Evolutionary conservation across 2,329 filamentous ascomycete species (phyloP).

Genomic region (Scedosporium boydii): DNA sequence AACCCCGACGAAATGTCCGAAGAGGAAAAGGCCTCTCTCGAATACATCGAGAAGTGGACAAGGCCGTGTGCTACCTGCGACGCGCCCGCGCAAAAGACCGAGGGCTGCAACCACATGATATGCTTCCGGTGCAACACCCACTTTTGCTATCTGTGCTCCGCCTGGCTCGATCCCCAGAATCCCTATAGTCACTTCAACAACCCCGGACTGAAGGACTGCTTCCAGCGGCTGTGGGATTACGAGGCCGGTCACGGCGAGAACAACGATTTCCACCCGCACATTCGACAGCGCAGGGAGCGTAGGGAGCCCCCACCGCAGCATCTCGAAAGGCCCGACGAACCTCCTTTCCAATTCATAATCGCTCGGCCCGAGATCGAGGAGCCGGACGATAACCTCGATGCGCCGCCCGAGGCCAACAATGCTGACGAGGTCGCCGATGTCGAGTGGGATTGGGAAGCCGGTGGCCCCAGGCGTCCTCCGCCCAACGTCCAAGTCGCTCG

Average conservation of each 20-base stretch:
- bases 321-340: slow-evolving; percentile 10
- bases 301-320: slow-evolving; percentile 11
- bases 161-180: slow-evolving; percentile 73
- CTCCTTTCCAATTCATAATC: slow-evolving; percentile 8
- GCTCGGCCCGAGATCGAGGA: slow-evolving; percentile 22
- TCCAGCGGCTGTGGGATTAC: slow-evolving; percentile 81
- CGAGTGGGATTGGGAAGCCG: neutral
- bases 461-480: neutral
- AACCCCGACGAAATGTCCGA: slow-evolving; percentile 62
- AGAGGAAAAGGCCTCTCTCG: slow-evolving; percentile 78
- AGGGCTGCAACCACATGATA: slow-evolving; percentile 95
- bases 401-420: slow-evolving; percentile 13
- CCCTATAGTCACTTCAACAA: slow-evolving; percentile 87
- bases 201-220: slow-evolving; percentile 49
- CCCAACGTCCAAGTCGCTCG: slow-evolving; percentile 29
- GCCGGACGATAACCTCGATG: slow-evolving; percentile 16
- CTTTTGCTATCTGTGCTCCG: slow-evolving; percentile 89
- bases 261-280: slow-evolving; percentile 10
- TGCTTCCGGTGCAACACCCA: slow-evolving; percentile 84
- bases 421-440: slow-evolving; percentile 17
- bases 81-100: slow-evolving; percentile 77
- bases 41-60: slow-evolving; percentile 74
- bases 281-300: slow-evolving; percentile 20
- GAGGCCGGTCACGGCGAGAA: slow-evolving; percentile 62
- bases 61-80: slow-evolving; percentile 84